Evolutionary conservation across 148 eudicot genomes (phyloP).

Genomic region (Cornus controversa): DNA sequence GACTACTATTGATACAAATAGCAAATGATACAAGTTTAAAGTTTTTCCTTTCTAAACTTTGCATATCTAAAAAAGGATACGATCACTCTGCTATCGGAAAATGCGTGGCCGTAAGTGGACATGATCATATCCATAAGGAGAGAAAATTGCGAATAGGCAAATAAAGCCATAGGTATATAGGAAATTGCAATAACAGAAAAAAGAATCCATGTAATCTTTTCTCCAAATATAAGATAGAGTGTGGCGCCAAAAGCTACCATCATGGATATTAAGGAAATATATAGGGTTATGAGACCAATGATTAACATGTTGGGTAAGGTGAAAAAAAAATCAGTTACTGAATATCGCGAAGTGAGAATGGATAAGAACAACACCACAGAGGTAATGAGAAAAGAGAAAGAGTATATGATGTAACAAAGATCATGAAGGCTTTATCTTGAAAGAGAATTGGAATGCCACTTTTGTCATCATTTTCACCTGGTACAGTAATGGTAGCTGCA

Average conservation of each 20-base stretch:
- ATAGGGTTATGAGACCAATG: conserved; percentile 6
- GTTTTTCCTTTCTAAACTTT: no score
- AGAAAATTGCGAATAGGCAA: neutral
- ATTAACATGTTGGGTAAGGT: neutral
- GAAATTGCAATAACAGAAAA: neutral
- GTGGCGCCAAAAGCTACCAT: neutral
- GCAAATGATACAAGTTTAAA: neutral
- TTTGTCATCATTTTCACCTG: neutral
- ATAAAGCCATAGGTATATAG: neutral
- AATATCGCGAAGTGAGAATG: conserved; percentile 1
- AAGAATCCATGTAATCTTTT: neutral
- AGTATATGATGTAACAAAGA: neutral
- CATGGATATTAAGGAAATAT: conserved; percentile 3
- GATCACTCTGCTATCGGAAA: neutral
- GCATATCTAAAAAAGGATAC: neutral
- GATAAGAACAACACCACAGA: neutral
- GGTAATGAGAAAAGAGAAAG: neutral
- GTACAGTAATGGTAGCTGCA: conserved; percentile 2
- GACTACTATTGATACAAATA: neutral
- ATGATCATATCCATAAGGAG: neutral
- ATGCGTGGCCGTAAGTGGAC: neutral
- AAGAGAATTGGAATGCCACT: neutral
- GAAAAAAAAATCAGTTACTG: neutral
- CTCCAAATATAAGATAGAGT: neutral
- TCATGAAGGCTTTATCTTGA: neutral